Evolutionary conservation across 345 rosid species (phyloP).

Genomic region (Syzygium jambos): DNA sequence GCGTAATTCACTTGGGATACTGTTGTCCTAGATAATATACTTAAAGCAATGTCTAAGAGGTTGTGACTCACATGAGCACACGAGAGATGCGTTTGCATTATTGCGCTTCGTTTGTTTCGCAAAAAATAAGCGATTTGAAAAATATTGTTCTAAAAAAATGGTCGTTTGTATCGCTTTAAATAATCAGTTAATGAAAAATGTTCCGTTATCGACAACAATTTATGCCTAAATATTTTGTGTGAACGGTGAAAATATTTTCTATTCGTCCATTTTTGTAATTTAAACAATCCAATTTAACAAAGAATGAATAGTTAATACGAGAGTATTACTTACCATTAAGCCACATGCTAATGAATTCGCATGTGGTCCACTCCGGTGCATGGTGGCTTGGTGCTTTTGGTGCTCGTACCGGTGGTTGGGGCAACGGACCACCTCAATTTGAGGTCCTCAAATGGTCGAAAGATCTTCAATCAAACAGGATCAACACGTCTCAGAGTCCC

Average conservation of each 20-base stretch:
- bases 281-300: not conserved
- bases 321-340: not conserved
- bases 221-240: not conserved
- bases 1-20: not conserved
- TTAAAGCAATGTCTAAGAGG: not conserved
- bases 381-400: not conserved
- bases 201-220: not conserved
- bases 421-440: not conserved
- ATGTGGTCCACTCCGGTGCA: not conserved
- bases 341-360: not conserved
- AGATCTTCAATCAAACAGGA: not conserved
- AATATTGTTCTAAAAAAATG: not conserved
- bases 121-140: not conserved
- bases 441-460: not conserved
- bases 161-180: rapidly evolving
- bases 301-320: not conserved
- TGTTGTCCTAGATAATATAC: rapidly evolving
- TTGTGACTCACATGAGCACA: not conserved
- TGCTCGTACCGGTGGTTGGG: not conserved
- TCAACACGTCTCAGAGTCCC: not conserved
- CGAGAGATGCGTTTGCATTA: not conserved
- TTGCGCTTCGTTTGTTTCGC: not conserved
- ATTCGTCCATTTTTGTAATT: not conserved
- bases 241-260: not conserved
- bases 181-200: not conserved